Evolutionary conservation across 352 stramenopile species (phyloP).

Genomic region (Phytophthora constricta): DNA sequence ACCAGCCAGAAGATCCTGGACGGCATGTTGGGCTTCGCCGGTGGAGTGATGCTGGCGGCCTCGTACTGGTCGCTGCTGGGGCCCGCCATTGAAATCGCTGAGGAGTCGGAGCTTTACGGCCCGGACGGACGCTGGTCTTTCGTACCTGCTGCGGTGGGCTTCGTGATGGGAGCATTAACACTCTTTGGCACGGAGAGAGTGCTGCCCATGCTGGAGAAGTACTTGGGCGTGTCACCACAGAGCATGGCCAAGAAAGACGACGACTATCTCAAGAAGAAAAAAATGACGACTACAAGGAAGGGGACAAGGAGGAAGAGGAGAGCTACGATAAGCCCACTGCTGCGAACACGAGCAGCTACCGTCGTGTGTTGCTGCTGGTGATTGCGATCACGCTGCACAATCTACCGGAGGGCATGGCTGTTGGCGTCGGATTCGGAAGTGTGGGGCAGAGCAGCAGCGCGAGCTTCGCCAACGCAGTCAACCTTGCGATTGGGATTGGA

Average conservation of each 20-base stretch:
- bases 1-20: constrained; percentile 86
- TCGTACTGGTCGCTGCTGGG: constrained; percentile 91
- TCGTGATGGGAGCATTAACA: constrained; percentile 74
- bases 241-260: constrained; percentile 64
- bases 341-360: constrained; percentile 56
- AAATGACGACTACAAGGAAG: constrained; percentile 54
- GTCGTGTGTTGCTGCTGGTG: constrained; percentile 84
- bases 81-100: constrained; percentile 86
- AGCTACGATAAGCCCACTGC: constrained; percentile 26
- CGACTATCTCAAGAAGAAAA: constrained; percentile 32
- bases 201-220: constrained; percentile 65
- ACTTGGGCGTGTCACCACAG: constrained; percentile 40
- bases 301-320: constrained; percentile 6
- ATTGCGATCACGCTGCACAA: constrained; percentile 93
- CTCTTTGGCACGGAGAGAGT: constrained; percentile 80
- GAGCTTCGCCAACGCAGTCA: constrained; percentile 84
- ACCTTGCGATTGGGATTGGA: constrained; percentile 89
- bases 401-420: constrained; percentile 89
- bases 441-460: constrained; percentile 71
- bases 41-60: constrained; percentile 90
- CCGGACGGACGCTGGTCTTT: constrained; percentile 80
- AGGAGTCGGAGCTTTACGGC: constrained; percentile 81
- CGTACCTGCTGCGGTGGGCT: constrained; percentile 83
- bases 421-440: constrained; percentile 91
- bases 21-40: constrained; percentile 89